A percentile compares a stretch with the other conserved stretches of the same genome.
Evolutionary conservation across 2,329 filamentous ascomycete genomes (phyloP).

Genomic region (Fusarium sp.): DNA sequence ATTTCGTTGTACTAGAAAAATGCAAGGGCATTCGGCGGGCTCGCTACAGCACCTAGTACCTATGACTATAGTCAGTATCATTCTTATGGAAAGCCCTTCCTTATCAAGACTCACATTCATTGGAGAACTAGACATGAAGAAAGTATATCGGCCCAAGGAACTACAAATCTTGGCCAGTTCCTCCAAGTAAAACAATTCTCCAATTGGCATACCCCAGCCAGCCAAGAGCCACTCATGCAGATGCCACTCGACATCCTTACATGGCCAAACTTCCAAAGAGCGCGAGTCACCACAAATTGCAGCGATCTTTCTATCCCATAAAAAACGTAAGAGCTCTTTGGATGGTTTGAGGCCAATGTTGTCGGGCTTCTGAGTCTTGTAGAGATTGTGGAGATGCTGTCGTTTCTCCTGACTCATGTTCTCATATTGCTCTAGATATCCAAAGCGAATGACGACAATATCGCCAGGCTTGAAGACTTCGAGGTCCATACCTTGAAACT

Average conservation of each 20-base stretch:
- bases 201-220: constrained; percentile 56
- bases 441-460: constrained; percentile 34
- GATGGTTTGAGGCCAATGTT: constrained; percentile 51
- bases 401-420: constrained; percentile 20
- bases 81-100: too few species aligned
- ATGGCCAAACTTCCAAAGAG: constrained; percentile 52
- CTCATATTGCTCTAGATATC: constrained; percentile 37
- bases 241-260: constrained; percentile 33
- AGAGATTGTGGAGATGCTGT: constrained; percentile 24
- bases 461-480: constrained; percentile 18
- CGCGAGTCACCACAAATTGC: constrained; percentile 53
- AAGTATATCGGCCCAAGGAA: constrained; percentile 55
- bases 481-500: constrained; percentile 18
- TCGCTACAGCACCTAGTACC: constrained; percentile 30
- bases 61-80: not conserved
- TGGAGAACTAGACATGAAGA: constrained; percentile 58
- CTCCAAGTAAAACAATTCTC: constrained; percentile 48
- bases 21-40: constrained; percentile 27
- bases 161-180: constrained; percentile 57
- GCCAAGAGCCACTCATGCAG: constrained; percentile 56
- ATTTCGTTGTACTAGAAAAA: constrained; percentile 13
- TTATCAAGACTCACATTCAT: constrained; percentile 47
- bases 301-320: constrained; percentile 53
- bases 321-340: constrained; percentile 48
- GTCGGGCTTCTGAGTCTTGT: constrained; percentile 21